These are phyloP conservation scores for Paxillus ammoniavirescens DNA, from an alignment of 768 basidiomycete genomes.

Conservation along the genomic window DNA sequence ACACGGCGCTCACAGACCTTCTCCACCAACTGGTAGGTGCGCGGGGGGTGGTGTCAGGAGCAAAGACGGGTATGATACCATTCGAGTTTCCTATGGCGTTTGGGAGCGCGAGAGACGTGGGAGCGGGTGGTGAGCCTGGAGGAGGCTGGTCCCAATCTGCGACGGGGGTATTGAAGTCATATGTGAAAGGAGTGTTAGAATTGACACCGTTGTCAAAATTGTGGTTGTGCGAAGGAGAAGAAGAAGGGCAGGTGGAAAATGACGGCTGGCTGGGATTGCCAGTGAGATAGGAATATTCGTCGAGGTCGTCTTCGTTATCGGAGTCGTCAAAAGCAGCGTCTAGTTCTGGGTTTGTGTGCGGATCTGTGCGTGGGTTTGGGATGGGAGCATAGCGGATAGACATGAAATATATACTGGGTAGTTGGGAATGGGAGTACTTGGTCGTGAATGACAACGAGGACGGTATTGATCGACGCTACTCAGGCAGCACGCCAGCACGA, in stretches of 20 bases:
- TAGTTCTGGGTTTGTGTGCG: constrained; percentile 58
- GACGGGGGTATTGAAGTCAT: constrained; percentile 73
- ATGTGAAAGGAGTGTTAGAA: constrained; percentile 39
- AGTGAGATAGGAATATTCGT: constrained; percentile 47
- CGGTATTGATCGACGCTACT: no score
- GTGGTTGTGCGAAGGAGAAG: constrained; percentile 19
- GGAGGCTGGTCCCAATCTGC: constrained; percentile 76
- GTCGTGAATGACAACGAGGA: no score
- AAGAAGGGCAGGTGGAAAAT: constrained; percentile 23
- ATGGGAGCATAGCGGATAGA: constrained; percentile 68
- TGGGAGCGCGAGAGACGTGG: constrained; percentile 61
- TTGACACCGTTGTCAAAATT: constrained; percentile 4
- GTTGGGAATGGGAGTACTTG: background rate
- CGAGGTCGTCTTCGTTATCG: constrained; percentile 59
- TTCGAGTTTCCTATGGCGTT: constrained; percentile 76
- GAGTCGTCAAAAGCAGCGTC: constrained; percentile 85
- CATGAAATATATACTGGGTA: constrained; percentile 27
- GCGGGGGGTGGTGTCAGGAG: constrained; percentile 25
- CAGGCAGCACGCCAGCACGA: no score
- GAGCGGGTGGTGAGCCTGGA: constrained; percentile 76
- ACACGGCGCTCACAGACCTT: constrained; percentile 51
- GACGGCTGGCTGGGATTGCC: constrained; percentile 36
- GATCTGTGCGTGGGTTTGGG: constrained; percentile 53
- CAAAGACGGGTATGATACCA: constrained; percentile 56
- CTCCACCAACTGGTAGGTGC: constrained; percentile 48